Percentiles rank a stretch among this genome's conserved stretches.
phyloP scores from a whole-genome alignment of 2,329 filamentous ascomycete genomes.

The Metarhizium rileyi region DNA sequence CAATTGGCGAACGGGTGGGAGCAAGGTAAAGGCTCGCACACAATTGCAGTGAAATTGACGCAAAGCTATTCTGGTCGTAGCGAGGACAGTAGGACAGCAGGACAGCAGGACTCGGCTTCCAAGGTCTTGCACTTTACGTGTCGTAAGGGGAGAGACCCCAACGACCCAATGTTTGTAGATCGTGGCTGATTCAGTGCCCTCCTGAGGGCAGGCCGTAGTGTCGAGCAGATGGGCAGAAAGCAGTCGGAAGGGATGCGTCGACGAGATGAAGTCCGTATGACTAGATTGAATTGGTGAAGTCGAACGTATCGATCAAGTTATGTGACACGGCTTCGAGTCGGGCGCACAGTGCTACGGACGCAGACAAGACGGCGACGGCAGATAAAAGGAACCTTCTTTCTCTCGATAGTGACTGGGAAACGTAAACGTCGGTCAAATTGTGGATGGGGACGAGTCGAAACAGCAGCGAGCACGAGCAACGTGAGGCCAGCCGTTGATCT shows the following conservation, averaged over 20 bases:
- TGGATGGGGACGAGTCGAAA: conserved; percentile 9
- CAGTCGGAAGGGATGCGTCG: not conserved
- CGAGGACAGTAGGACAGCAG: no score
- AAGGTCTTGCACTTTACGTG: conserved; percentile 6
- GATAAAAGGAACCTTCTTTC: conserved; percentile 20
- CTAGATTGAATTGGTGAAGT: not conserved
- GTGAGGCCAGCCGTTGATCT: conserved; percentile 10
- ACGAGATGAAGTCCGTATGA: no score
- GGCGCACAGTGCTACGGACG: not conserved
- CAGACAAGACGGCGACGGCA: not conserved
- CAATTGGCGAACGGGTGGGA: conserved; percentile 10
- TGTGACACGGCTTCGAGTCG: not conserved
- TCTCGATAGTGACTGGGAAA: conserved; percentile 16
- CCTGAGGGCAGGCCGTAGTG: not conserved
- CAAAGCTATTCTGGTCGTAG: not conserved
- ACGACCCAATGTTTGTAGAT: conserved; percentile 14
- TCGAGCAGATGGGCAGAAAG: not conserved
- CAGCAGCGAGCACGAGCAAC: conserved; percentile 10
- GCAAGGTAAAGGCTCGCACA: conserved; percentile 22
- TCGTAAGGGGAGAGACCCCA: conserved; percentile 14
- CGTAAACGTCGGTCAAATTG: conserved; percentile 11
- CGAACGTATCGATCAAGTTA: not conserved
- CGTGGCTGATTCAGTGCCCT: conserved; percentile 8
- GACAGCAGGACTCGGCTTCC: not conserved
- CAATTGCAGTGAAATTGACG: conserved; percentile 3